Evolutionary conservation across 176 grass and related monocot species (phyloP), one percentile per base, ranked within the genome.

Genomic region (Dactylis glomerata): DNA sequence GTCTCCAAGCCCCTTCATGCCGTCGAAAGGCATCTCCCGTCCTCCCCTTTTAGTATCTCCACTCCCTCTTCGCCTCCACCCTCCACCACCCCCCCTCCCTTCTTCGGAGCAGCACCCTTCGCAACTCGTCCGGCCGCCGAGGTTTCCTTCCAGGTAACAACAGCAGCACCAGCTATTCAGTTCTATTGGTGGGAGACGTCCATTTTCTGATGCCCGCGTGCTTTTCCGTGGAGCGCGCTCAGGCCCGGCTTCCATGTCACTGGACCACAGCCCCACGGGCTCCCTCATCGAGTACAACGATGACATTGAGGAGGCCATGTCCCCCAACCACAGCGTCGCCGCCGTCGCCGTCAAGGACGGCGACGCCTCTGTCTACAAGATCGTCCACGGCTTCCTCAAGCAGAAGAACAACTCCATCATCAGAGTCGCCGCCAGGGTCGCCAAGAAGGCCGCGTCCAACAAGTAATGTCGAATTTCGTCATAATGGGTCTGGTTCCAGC

Each of bases 361-460:
- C 75, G 84, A 92, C 77, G 81, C 86, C 31, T 90, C 92, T n/a
- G 71, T 91, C 31, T 89, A 87, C 85, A 88, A 84, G 68, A 89
- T 91, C 58, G 78, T 97, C 85, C 81, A 89, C 44, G 84, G 88
- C n/a, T 89, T 89, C 85, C 71, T 94, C 19, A 97, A 97, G 84
- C 88, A 92, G 83, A 89, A 89, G 83, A 97, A 92, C 79, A 90
- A 78, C 77, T 94, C 92, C 66, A 76, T 91, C 78, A 88, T 97
- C 87, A 89, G 41, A 73, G 88, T 84, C 74, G 85, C 86, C 7
- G 67, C 75, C 22, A 92, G 85, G 28, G 86, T 90, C 55, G 86
- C 88, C 30, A 83, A 82, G 44, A 92, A 83, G 68, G 83, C 88
- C n/a, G 93, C 88, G 2, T 74, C 86, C 31, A 87, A 86, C 76